A percentile compares a stretch with the other conserved stretches of the same genome.
Conservation (phyloP, 495 filamentous ascomycete genomes). For the Xylaria curta region DNA sequence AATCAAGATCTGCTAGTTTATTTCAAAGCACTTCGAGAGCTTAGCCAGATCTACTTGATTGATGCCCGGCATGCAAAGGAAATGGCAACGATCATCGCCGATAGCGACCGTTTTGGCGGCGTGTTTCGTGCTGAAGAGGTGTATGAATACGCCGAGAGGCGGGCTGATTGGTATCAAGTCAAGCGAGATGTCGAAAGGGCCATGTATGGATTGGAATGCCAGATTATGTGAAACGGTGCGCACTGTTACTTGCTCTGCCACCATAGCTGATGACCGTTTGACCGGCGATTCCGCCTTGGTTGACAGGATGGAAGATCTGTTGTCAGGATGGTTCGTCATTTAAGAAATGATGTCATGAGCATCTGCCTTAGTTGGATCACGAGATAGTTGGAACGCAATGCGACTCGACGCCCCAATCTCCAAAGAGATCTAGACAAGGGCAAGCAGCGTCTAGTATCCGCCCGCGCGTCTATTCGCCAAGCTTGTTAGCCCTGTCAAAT, state of each 20-base stretch:
- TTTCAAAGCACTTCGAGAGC: constrained; percentile 89
- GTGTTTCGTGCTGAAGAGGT: constrained; percentile 96
- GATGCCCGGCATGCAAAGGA: constrained; percentile 89
- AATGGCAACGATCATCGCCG: constrained; percentile 92
- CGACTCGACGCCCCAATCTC: not conserved
- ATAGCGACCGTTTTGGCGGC: constrained; percentile 85
- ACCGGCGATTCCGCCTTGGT: not conserved
- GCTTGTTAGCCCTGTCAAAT: not conserved
- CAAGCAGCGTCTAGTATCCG: not conserved
- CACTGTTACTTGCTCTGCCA: not conserved
- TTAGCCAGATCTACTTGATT: constrained; percentile 95
- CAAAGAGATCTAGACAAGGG: not conserved
- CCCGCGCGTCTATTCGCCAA: constrained; percentile 17
- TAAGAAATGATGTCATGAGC: not conserved
- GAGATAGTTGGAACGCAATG: constrained; percentile 7
- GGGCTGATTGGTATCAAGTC: constrained; percentile 93
- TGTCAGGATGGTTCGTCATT: not conserved
- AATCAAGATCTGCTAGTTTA: constrained; percentile 86
- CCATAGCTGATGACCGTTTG: not conserved
- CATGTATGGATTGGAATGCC: constrained; percentile 96
- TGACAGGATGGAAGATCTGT: not conserved
- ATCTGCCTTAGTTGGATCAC: not conserved
- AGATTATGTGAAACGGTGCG: constrained; percentile 70
- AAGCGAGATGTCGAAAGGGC: constrained; percentile 88
- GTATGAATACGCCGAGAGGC: constrained; percentile 92